phyloP scores from a whole-genome alignment of 805 yeast species.

The Candida gorgasii region DNA sequence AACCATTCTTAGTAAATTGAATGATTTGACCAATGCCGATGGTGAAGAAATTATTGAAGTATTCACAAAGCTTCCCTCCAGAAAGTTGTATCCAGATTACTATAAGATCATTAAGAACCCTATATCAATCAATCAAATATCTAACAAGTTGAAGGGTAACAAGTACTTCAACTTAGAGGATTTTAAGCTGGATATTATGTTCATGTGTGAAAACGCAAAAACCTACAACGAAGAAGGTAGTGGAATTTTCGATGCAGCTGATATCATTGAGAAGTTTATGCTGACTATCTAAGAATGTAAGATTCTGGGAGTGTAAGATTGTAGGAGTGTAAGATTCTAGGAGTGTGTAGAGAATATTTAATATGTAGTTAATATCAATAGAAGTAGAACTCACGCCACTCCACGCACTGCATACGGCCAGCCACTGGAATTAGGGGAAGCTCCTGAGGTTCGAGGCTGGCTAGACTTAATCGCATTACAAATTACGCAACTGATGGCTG shows the following conservation, averaged over 20 bases:
- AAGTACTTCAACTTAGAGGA: conserved; percentile 41
- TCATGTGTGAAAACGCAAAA: conserved; percentile 70
- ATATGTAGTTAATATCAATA: not conserved
- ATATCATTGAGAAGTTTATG: conserved; percentile 40
- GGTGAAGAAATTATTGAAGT: conserved; percentile 37
- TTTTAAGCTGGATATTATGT: conserved; percentile 60
- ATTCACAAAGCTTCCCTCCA: conserved; percentile 72
- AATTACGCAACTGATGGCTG: too few relatives aligned
- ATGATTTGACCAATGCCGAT: conserved; percentile 44
- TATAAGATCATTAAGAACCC: conserved; percentile 64
- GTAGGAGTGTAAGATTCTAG: too few relatives aligned
- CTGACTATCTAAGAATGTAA: not conserved
- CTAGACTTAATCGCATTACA: not conserved
- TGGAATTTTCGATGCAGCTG: conserved; percentile 61
- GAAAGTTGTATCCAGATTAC: conserved; percentile 81
- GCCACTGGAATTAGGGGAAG: too few relatives aligned
- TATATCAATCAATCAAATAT: conserved; percentile 56
- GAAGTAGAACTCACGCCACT: too few relatives aligned
- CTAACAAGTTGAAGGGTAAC: conserved; percentile 47
- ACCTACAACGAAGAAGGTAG: conserved; percentile 73
- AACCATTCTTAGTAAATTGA: conserved; percentile 44
- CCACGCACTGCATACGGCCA: too few relatives aligned
- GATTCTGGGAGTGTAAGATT: too few relatives aligned
- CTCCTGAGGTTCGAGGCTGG: too few relatives aligned
- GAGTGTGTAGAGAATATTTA: not conserved